Percentiles rank a stretch among this genome's conserved stretches.
Conservation (phyloP, 2,329 filamentous ascomycete species). For the Tolypocladium guangdongense region DNA sequence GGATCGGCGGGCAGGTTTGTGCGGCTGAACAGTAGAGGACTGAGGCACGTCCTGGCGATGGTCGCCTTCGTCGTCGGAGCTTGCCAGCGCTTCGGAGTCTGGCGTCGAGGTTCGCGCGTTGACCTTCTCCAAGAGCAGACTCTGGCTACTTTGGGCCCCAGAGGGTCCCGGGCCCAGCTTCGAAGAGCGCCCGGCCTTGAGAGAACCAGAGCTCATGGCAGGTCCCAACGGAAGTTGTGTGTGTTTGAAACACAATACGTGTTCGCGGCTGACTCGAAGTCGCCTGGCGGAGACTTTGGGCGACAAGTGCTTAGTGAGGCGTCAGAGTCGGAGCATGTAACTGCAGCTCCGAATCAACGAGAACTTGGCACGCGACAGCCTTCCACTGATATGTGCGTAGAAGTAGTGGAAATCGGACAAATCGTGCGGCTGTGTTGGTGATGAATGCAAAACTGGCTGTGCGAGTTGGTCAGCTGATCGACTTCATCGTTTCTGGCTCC, state of each 20-base stretch:
- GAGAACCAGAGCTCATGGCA: conserved; percentile 40
- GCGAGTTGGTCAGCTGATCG: not conserved
- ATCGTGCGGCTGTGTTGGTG: not conserved
- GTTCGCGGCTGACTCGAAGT: not conserved
- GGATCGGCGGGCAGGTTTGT: conserved; percentile 57
- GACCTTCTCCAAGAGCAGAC: conserved; percentile 61
- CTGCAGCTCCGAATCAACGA: not conserved
- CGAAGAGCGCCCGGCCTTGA: conserved; percentile 37
- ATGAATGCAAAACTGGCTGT: not conserved
- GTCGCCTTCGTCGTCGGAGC: conserved; percentile 86
- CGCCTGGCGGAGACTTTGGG: not conserved
- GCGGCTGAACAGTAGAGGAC: conserved; percentile 29
- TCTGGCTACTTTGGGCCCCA: conserved; percentile 46
- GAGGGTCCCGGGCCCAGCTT: conserved; percentile 40
- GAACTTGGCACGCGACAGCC: not conserved
- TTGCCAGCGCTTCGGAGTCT: conserved; percentile 86
- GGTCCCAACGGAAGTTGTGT: not conserved
- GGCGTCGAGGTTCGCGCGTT: conserved; percentile 77
- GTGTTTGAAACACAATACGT: not conserved
- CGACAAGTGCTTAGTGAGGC: not conserved
- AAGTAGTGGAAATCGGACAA: not conserved
- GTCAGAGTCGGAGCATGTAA: not conserved
- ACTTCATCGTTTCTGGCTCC: not conserved
- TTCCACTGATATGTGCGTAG: not conserved
- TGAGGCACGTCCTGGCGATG: conserved; percentile 44